Conservation (phyloP, 305 asterid genomes). For the Nicotiana rustica region DNA sequence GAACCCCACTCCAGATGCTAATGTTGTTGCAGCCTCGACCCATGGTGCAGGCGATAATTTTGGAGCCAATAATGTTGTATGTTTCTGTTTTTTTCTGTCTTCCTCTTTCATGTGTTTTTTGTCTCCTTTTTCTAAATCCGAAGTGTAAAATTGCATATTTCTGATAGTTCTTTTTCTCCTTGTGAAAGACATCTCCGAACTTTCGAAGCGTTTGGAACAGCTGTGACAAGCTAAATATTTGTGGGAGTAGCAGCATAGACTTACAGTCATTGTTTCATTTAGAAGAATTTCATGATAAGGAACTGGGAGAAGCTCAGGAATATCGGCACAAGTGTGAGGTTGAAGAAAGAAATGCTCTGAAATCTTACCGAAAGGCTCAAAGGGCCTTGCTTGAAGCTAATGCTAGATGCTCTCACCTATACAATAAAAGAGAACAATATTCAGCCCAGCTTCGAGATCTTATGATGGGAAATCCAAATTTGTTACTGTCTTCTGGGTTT, state of each 20-base stretch:
- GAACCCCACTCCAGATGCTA: constrained; percentile 34
- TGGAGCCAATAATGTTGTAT: constrained; percentile 35
- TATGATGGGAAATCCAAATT: constrained; percentile 61
- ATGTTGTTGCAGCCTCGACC: constrained; percentile 33
- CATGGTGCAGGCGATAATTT: constrained; percentile 32
- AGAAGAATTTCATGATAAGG: constrained; percentile 59
- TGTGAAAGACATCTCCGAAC: constrained; percentile 41
- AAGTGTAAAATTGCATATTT: constrained; percentile 11
- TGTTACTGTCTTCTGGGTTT: constrained; percentile 41
- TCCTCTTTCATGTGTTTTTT: constrained; percentile 24
- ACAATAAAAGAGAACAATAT: constrained; percentile 52
- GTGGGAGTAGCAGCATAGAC: constrained; percentile 41
- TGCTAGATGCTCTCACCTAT: constrained; percentile 58
- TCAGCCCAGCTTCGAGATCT: constrained; percentile 55
- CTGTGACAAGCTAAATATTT: constrained; percentile 40
- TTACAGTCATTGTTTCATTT: constrained; percentile 47
- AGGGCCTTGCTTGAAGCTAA: constrained; percentile 58
- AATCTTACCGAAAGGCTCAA: constrained; percentile 59
- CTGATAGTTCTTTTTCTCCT: constrained; percentile 31
- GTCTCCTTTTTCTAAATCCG: constrained; percentile 26
- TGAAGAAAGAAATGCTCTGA: constrained; percentile 57
- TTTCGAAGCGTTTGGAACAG: constrained; percentile 44
- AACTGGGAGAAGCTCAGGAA: constrained; percentile 60
- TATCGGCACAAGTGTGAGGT: constrained; percentile 57
- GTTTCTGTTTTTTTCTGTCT: constrained; percentile 17